Conservation (phyloP, 192 early-diverging fungal species). For the Entophlyctis luteolus region DNA sequence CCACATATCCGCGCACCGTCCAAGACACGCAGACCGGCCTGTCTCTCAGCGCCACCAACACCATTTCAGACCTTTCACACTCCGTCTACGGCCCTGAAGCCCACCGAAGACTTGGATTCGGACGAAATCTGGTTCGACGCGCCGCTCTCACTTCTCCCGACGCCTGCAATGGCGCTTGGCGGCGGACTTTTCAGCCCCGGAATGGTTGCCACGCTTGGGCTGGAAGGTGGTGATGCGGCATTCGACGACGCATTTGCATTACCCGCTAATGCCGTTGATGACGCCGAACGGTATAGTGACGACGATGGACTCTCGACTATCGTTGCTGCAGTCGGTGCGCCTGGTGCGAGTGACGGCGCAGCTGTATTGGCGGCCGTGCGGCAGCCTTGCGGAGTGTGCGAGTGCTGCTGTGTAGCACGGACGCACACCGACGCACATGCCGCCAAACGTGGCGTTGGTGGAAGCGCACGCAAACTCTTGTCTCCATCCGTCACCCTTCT, state of each 20-base stretch:
- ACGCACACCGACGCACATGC: no score
- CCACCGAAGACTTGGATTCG: not conserved
- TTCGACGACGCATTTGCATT: not conserved
- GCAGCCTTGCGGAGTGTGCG: no score
- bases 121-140: slow-evolving; percentile 48
- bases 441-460: no score
- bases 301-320: no score
- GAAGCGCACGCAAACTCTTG: no score
- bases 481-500: no score
- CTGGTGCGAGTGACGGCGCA: no score
- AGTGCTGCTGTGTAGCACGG: no score
- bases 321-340: no score
- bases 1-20: not conserved
- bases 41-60: not conserved
- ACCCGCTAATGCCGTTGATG: not conserved
- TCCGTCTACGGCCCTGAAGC: not conserved
- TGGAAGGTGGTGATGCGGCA: not conserved
- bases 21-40: not conserved
- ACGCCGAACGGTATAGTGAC: no score
- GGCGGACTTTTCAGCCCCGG: not conserved
- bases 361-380: no score
- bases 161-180: slow-evolving; percentile 24
- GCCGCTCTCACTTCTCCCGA: not conserved
- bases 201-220: slow-evolving; percentile 8
- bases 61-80: not conserved